phyloP scores from a whole-genome alignment of 2,329 filamentous ascomycete genomes.

The Phialophora expanda region DNA sequence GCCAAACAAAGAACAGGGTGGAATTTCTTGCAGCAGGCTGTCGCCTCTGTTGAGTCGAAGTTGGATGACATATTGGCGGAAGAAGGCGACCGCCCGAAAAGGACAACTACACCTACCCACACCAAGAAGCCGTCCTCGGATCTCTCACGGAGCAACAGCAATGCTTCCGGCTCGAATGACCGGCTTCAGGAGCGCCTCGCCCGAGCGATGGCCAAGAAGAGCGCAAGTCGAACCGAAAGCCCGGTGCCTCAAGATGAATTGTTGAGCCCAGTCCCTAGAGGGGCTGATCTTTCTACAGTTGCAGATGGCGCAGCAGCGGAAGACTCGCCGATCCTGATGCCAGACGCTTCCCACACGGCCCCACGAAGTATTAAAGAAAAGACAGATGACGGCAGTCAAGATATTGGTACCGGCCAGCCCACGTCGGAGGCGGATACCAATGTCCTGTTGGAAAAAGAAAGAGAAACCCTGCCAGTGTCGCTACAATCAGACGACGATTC shows the following conservation, averaged over 20 bases:
- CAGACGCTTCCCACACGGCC: not conserved
- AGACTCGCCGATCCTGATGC: not conserved
- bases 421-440: not conserved
- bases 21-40: conserved; percentile 86
- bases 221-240: conserved; percentile 54
- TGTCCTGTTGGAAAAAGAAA: not conserved
- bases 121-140: conserved; percentile 41
- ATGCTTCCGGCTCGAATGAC: conserved; percentile 70
- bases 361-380: not conserved
- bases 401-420: not conserved
- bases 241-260: conserved; percentile 48
- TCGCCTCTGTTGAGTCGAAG: conserved; percentile 90
- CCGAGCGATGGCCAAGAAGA: conserved; percentile 79
- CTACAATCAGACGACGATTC: conserved; percentile 3
- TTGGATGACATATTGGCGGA: conserved; percentile 91
- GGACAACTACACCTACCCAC: conserved; percentile 36
- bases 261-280: conserved; percentile 56
- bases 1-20: conserved; percentile 64
- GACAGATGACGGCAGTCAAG: not conserved
- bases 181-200: conserved; percentile 88
- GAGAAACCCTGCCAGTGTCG: not conserved
- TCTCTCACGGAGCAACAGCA: conserved; percentile 68
- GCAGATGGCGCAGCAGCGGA: conserved; percentile 9
- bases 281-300: conserved; percentile 34
- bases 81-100: conserved; percentile 59